Evolutionary conservation across 495 filamentous ascomycete species (phyloP), one percentile per base, ranked within the genome.

Genomic region (Penicillium atrosanguineum): DNA sequence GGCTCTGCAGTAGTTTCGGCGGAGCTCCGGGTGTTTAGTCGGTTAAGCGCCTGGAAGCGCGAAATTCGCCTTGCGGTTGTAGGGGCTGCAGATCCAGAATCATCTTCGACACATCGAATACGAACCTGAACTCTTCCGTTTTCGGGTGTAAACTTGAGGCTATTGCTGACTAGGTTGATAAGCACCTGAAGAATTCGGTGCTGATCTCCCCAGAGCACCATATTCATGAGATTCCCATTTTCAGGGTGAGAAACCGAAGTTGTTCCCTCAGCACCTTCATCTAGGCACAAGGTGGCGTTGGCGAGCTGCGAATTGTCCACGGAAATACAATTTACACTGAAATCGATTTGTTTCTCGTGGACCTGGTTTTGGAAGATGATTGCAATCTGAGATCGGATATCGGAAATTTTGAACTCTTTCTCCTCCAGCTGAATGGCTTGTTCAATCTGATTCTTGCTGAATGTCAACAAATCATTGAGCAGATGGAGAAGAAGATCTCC

Each of bases 391-490:
- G 87, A 82, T 48, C 82, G 81, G 51, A 96, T 82, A 53, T 96
- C 91, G 9, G 82, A 81, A 18, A 97, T 61, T 34, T 83, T 79
- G 59, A 97, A 97, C 61, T 93, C 91, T 52, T 83, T 89, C 62
- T 95, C 88, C 48, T 96, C 91, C 4, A 95, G 69, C 31, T 74
- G 83, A 23, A 95, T 72, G 49, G 91, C 84, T 56, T 83, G 81
- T 0, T 92, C 91, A 48, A 95, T 89, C 71, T 95, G 90, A 67
- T 96, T 96, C 69, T 93, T 94, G 53, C 87, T 92, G 72, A 96
- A 96, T 5, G 87, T 95, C 38, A 97, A 75, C 9, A 96, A 73
- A 71, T 97, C 92, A 46, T 90, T 94, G n/a, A 97, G 78, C 3
- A 97, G 78, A 56, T 95, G 89, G 2, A 95, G 72, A 16, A 97